Conservation (phyloP, 257 asterid species). For the Solanum pinnatisectum region DNA sequence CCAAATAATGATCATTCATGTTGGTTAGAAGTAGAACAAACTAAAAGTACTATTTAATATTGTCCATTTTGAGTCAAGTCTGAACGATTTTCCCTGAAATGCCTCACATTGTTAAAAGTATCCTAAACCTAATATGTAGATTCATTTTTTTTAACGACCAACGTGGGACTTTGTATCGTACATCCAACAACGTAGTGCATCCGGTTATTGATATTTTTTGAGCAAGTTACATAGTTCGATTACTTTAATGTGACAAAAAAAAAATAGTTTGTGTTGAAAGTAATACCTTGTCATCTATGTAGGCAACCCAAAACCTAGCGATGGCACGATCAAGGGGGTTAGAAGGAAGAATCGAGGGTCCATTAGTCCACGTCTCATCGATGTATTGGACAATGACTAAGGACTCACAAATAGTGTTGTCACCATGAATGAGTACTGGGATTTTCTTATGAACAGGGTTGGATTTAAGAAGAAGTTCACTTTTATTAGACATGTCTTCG, state of each 20-base stretch:
- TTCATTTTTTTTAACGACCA: background rate
- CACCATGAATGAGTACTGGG: slow-evolving; percentile 33
- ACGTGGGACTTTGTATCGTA: background rate
- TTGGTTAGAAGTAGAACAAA: background rate
- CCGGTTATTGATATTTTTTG: background rate
- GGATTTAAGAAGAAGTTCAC: slow-evolving; percentile 31
- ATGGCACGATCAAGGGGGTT: slow-evolving; percentile 29
- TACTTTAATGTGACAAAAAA: background rate
- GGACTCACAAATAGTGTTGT: slow-evolving; percentile 33
- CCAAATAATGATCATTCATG: background rate
- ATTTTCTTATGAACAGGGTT: slow-evolving; percentile 51
- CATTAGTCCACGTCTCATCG: slow-evolving; percentile 29
- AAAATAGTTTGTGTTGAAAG: background rate
- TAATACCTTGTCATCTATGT: slow-evolving; percentile 16
- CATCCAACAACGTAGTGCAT: background rate
- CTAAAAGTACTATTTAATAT: background rate
- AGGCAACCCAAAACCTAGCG: slow-evolving; percentile 26
- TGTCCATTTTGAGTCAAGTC: background rate
- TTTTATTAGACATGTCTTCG: slow-evolving; percentile 11
- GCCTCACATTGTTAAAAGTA: background rate
- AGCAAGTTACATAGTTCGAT: background rate
- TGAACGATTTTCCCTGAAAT: background rate
- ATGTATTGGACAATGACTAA: slow-evolving; percentile 36
- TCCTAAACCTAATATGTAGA: background rate
- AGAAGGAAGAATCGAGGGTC: slow-evolving; percentile 29